Base-by-base conservation (phyloP, 345 rosid genomes). In the Rhizophora mangle region DNA sequence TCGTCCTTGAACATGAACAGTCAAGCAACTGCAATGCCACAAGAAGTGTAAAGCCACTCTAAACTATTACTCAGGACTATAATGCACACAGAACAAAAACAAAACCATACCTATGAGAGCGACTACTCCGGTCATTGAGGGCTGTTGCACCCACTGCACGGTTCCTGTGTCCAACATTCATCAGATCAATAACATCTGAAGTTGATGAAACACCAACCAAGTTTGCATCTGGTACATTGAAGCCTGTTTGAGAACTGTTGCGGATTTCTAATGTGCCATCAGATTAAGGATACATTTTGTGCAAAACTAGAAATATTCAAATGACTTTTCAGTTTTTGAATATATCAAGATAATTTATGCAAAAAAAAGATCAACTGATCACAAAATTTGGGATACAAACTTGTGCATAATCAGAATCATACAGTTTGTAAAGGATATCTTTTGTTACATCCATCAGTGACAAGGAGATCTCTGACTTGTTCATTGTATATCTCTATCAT, bases 401-500 rank as follows among this genome's bases (percentile, higher is more conserved):
- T 26, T 55, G 15, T 46, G 49, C 63, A 57, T 32, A 39, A 8
- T 52, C 13, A 18, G 47, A 36, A 71, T 54, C 3, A 8, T 0
- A 8, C 0, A 36, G 20, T 22, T 58, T 62, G 60, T 39, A 53
- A 87, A 91, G 96, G 98, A 93, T 93, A 93, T 93, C 96, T 89
- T 87, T 82, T 89, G 86, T 87, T 92, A 68, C 86, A 82, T 85
- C 99, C 99, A 83, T 95, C 96, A 18, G 74, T 75, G 64, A 91
- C 84, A 21, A 95, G 88, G 74, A 92, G 93, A 78, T 92, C 99
- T 68, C 96, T 83, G 43, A 94, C 98, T 89, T 91, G 98, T 78
- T 94, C 98, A 58, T 93, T 93, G 71, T 94, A 94, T 63, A 95
- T 95, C 82, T 95, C 99, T 63, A 89, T 88, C 99, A 95, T 92